Base-by-base conservation (phyloP, 1,284 basidiomycete species). In the Chalciporus sp. region DNA sequence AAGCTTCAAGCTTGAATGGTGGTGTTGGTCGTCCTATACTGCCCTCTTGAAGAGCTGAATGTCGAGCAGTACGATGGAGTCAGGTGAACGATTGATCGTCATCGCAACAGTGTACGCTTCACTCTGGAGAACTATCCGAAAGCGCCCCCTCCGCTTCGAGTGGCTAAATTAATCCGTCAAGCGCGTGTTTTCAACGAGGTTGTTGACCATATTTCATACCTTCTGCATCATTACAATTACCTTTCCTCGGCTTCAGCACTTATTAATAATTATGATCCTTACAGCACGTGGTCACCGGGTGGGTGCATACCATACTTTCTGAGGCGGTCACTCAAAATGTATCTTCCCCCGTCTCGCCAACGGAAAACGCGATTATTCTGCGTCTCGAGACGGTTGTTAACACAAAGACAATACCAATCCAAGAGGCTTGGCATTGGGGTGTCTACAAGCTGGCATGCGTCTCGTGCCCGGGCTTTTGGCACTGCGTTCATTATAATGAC, bases 181-280 rank as follows among this genome's bases (percentile, higher is more conserved):
- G 39, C 57, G 61, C 65, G 61, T 67, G 65, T 69, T 60, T 41
- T 55, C 27, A 67, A 66, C 53, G 68, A 67, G 68, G 65, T 58
- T 55, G 62, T 47, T 44, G 52, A 63, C 64, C 62, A 64, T 51
- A 56, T 67, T 67, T 58, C 65, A 33, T 45, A 42, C 47, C 35
- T 46, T 55, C 48, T 42, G 35, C 55, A 64, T 56, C 54, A 59
- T 59, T 56, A 46, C 60, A 53, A 69, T 57, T 53, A 50, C 61
- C 58, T 46, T 47, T 58, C 65, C 62, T 64, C 56, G 55, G 58
- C 64, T 53, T 58, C 58, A 58, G 58, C 57, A 55, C 47, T 55
- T 41, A 26, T 64, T 42, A 58, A 63, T 57, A 53, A 58, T 53
- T 43, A 53, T 35, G 42, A 50, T 55, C 47, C 48, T 56, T 28